These are phyloP conservation scores for Medakamo hakoo DNA, from an alignment of 139 green algal genomes.

Conservation along the genomic window DNA sequence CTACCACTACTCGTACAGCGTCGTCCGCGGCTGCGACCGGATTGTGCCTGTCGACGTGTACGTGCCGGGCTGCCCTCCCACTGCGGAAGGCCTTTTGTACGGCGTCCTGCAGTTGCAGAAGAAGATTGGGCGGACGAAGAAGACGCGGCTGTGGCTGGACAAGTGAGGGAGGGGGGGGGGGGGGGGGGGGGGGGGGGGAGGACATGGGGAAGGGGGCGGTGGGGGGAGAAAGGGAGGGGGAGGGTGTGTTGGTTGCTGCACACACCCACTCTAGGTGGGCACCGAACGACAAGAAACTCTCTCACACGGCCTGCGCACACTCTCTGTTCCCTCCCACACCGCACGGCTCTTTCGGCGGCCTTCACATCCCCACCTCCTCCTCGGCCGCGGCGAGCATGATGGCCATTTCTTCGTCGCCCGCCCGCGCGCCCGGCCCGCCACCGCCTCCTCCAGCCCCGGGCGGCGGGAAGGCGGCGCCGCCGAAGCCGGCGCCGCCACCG, in stretches of 20 bases:
- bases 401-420: too few relatives aligned
- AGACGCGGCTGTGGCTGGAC: constrained; percentile 32
- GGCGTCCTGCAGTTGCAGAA: constrained; percentile 87
- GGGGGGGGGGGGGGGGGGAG: too few relatives aligned
- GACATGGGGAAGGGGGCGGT: too few relatives aligned
- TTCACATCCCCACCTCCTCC: too few relatives aligned
- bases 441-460: too few relatives aligned
- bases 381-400: too few relatives aligned
- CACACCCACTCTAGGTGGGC: background rate
- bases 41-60: constrained; percentile 97
- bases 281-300: background rate
- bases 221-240: too few relatives aligned
- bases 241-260: background rate
- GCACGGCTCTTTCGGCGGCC: too few relatives aligned
- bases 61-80: constrained; percentile 88
- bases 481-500: too few relatives aligned
- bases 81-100: constrained; percentile 88
- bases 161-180: too few relatives aligned
- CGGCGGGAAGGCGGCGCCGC: too few relatives aligned
- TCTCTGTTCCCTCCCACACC: background rate
- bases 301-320: background rate
- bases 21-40: constrained; percentile 88
- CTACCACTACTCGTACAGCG: constrained; percentile 94
- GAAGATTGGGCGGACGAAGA: constrained; percentile 41
- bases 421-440: too few relatives aligned